phyloP scores from a whole-genome alignment of 2,329 filamentous ascomycete species.

The Thielaviopsis ethacetica region DNA sequence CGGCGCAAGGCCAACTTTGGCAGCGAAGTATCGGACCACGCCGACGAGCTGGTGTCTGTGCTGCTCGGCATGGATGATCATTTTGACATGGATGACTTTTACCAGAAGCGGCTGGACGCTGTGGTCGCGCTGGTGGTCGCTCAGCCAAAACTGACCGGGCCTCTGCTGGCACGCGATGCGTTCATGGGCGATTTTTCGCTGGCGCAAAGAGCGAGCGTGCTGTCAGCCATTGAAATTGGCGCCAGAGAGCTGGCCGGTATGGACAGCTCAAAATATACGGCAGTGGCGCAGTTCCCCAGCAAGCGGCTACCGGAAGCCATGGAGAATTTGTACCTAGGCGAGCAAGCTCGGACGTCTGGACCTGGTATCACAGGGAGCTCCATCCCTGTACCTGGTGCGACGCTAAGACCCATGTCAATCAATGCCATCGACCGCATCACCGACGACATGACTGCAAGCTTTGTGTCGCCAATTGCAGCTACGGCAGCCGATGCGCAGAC shows the following conservation, averaged over 20 bases:
- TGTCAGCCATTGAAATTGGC: constrained; percentile 66
- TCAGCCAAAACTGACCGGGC: constrained; percentile 60
- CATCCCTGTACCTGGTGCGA: constrained; percentile 16
- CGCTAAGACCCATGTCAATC: constrained; percentile 33
- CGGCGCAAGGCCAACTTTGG: constrained; percentile 79
- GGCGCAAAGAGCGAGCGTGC: constrained; percentile 63
- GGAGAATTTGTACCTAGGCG: constrained; percentile 49
- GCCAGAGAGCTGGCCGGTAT: constrained; percentile 75
- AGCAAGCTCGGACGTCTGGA: constrained; percentile 14
- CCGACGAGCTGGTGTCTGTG: constrained; percentile 60
- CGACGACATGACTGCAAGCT: constrained; percentile 47
- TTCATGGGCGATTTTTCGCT: constrained; percentile 89
- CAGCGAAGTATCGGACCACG: constrained; percentile 71
- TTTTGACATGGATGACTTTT: constrained; percentile 64
- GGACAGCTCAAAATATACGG: constrained; percentile 37
- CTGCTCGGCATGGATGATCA: constrained; percentile 73
- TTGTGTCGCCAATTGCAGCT: constrained; percentile 70
- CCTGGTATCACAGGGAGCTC: constrained; percentile 13
- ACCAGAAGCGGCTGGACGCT: constrained; percentile 57
- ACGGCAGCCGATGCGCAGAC: constrained; percentile 63
- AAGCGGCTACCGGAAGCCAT: constrained; percentile 61
- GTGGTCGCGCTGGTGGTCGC: constrained; percentile 70
- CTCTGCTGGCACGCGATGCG: constrained; percentile 70
- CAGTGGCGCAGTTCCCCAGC: constrained; percentile 51
- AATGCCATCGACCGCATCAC: constrained; percentile 54